Base-by-base conservation (phyloP, 495 filamentous ascomycete genomes). In the Podospora pseudoanserina region DNA sequence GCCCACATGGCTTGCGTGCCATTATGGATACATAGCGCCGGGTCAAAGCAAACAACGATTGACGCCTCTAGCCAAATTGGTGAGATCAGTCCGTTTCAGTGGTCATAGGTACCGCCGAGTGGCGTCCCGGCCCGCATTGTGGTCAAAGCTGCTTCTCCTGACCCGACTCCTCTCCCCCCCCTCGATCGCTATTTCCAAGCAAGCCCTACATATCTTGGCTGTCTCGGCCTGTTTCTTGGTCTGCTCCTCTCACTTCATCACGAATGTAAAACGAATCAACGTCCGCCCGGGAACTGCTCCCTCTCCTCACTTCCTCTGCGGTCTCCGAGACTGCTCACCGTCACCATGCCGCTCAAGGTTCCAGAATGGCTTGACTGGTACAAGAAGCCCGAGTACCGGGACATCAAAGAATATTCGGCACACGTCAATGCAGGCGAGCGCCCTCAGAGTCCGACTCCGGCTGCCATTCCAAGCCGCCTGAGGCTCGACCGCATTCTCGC, bases 351-450 rank as follows among this genome's bases (percentile, higher is more conserved):
- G 59, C 60, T 75, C 60, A 54, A 70, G 44, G 44, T 74, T 34
- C 79, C 79, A 3, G 70, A 71, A 28, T 81, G 79, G 77, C 39
- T 79, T 63, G 55, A 56, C 54, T 80, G 78, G 79, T 81, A 81
- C 74, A 81, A 80, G 73, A 81, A 81, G 68, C 79, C 79, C 20
- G 78, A 79, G 56, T 81, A 79, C 67, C 73, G 79, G 32, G 79
- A 81, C 67, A 71, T 79, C 71, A 76, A 71, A 54, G 73, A 78
- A 67, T 81, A 77, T 65, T 74, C 78, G 32, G 71, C 66, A 63
- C 68, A 64, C 19, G 64, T 77, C 65, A 70, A 65, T 65, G 60
- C 71, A 18, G 76, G 74, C 60, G 60, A 44, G 34, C 75, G 77
- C 32, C 54, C 72, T 9, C 30, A 73, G 67, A 81, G 78, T 56